phyloP scores from a whole-genome alignment of 805 yeast species.

The Candida nitratophila region DNA sequence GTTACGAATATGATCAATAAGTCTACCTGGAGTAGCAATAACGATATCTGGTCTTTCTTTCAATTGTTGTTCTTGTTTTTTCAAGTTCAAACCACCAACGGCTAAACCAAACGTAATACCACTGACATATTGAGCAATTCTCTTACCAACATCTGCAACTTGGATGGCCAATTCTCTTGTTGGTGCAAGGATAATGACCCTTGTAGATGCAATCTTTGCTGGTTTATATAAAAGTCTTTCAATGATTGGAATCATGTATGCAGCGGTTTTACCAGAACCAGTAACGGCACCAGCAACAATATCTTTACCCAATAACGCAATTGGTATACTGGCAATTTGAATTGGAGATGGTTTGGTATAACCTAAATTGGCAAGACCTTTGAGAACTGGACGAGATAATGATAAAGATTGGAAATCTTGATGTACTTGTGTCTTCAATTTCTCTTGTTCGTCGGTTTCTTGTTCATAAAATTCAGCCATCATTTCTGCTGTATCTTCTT shows the following conservation, averaged over 20 bases:
- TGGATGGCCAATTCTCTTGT: conserved; percentile 98
- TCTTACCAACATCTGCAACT: conserved; percentile 88
- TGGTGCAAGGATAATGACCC: conserved; percentile 88
- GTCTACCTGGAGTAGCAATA: conserved; percentile 97
- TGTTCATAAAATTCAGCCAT: conserved; percentile 71
- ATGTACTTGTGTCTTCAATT: conserved; percentile 37
- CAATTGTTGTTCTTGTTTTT: conserved; percentile 93
- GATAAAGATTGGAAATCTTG: conserved; percentile 68
- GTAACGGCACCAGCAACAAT: conserved; percentile 99
- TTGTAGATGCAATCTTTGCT: conserved; percentile 73
- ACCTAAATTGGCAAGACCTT: conserved; percentile 74
- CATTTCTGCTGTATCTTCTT: conserved; percentile 72
- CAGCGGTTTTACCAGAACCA: conserved; percentile 99
- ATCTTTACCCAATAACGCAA: conserved; percentile 90
- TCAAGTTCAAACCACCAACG: conserved; percentile 93
- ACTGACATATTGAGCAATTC: conserved; percentile 68
- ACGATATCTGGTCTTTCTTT: conserved; percentile 92
- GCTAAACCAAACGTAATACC: conserved; percentile 88
- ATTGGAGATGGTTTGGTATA: conserved; percentile 89
- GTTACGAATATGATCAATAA: conserved; percentile 93
- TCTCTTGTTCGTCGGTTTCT: conserved; percentile 41
- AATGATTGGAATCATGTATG: conserved; percentile 91
- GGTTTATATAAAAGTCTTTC: conserved; percentile 91
- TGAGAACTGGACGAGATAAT: conserved; percentile 83
- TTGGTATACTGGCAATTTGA: conserved; percentile 89